These are phyloP conservation scores for Citrus cavaleriei DNA, from an alignment of 345 rosid genomes.

Conservation along the genomic window DNA sequence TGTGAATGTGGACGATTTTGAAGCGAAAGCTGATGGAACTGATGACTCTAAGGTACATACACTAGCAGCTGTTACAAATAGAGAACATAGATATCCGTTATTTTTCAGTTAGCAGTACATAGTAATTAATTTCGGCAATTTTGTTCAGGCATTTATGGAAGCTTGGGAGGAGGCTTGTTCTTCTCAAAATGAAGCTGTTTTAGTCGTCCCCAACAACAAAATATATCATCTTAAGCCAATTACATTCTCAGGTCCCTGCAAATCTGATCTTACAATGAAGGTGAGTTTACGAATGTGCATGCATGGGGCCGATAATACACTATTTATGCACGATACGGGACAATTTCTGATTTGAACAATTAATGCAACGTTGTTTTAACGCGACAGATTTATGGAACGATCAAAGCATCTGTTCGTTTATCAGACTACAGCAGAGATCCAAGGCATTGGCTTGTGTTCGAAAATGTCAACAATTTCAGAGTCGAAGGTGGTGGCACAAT, in stretches of 20 bases:
- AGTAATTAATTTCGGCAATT: background rate
- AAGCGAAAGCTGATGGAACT: constrained; percentile 52
- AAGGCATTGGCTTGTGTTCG: constrained; percentile 57
- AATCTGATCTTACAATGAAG: constrained; percentile 50
- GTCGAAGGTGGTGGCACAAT: constrained; percentile 87
- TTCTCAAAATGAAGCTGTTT: constrained; percentile 22
- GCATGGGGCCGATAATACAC: no score
- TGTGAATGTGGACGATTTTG: constrained; percentile 46
- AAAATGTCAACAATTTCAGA: constrained; percentile 43
- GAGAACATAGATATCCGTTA: background rate
- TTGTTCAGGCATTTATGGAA: constrained; percentile 46
- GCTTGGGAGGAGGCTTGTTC: constrained; percentile 73
- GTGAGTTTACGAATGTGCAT: constrained; percentile 24
- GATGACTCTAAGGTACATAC: constrained; percentile 53
- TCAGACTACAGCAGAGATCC: constrained; percentile 48
- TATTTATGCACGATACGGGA: no score
- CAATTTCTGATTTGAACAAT: background rate
- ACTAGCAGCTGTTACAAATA: background rate
- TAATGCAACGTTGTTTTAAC: background rate
- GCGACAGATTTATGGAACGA: constrained; percentile 59
- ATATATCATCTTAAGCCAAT: constrained; percentile 56
- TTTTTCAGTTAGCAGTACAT: background rate
- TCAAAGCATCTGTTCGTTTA: constrained; percentile 49
- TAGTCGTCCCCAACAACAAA: constrained; percentile 50
- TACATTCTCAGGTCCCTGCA: constrained; percentile 80